phyloP scores from a whole-genome alignment of 352 stramenopile species.

The Pythium aristosporum region DNA sequence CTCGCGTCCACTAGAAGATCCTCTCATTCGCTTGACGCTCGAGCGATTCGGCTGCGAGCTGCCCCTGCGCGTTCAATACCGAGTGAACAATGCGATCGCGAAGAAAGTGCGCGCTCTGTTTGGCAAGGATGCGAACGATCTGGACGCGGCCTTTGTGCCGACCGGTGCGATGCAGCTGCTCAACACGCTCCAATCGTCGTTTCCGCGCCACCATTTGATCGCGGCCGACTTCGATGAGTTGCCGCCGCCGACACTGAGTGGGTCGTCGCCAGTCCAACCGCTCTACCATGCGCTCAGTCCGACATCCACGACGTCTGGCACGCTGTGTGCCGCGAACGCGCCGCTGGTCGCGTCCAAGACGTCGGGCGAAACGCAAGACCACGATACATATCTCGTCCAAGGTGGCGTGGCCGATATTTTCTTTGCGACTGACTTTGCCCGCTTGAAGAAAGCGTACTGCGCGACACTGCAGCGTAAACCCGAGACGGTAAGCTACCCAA shows the following conservation, averaged over 20 bases:
- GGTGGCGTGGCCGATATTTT: slow-evolving; percentile 89
- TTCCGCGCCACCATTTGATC: slow-evolving; percentile 87
- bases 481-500: slow-evolving; percentile 36
- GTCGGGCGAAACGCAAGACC: slow-evolving; percentile 68
- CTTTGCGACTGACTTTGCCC: slow-evolving; percentile 87
- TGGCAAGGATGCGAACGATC: slow-evolving; percentile 43
- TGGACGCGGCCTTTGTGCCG: slow-evolving; percentile 83
- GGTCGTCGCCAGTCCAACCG: slow-evolving; percentile 44
- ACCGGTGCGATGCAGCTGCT: slow-evolving; percentile 87
- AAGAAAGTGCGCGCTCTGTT: slow-evolving; percentile 52
- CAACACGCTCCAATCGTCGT: slow-evolving; percentile 70
- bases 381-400: slow-evolving; percentile 87
- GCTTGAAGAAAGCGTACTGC: slow-evolving; percentile 83
- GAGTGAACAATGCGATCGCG: slow-evolving; percentile 50
- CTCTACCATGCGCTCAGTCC: slow-evolving; percentile 63
- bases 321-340: slow-evolving; percentile 79
- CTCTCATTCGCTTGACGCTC: slow-evolving; percentile 73
- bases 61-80: slow-evolving; percentile 62
- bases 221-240: slow-evolving; percentile 89
- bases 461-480: slow-evolving; percentile 47
- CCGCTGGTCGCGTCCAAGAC: slow-evolving; percentile 88
- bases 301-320: slow-evolving; percentile 63
- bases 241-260: slow-evolving; percentile 61
- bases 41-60: slow-evolving; percentile 73
- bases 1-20: slow-evolving; percentile 54